Percentiles rank a stretch among this genome's conserved stretches.
phyloP scores from a whole-genome alignment of 2,329 filamentous ascomycete species.

The Pseudogymnoascus verrucosus region DNA sequence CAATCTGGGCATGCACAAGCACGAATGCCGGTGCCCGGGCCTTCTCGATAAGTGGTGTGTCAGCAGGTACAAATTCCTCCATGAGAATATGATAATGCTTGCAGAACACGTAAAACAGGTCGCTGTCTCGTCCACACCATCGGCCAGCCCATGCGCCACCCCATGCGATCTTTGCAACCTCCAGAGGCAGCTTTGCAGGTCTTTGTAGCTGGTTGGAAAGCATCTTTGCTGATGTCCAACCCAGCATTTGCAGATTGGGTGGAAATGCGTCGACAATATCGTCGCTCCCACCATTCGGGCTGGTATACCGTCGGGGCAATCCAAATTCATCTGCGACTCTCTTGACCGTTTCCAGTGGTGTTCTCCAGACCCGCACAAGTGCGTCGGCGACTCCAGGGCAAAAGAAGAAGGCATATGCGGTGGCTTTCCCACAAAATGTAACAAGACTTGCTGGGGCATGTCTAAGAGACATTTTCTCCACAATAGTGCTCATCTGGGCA shows the following conservation, averaged over 20 bases:
- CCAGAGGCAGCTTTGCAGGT: conserved; percentile 48
- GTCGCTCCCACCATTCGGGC: conserved; percentile 19
- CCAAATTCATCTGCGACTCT: conserved; percentile 54
- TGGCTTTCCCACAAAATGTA: conserved; percentile 64
- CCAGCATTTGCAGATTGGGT: conserved; percentile 47
- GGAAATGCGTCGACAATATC: conserved; percentile 31
- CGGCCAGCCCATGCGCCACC: conserved; percentile 60
- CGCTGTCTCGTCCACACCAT: conserved; percentile 66
- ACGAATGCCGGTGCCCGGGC: conserved; percentile 55
- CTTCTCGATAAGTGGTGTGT: conserved; percentile 45
- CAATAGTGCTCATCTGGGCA: conserved; percentile 62
- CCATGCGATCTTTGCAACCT: conserved; percentile 56
- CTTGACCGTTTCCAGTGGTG: conserved; percentile 49
- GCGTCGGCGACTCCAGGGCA: conserved; percentile 64
- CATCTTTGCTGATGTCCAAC: conserved; percentile 50
- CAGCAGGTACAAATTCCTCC: conserved; percentile 46
- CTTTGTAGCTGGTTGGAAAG: conserved; percentile 46
- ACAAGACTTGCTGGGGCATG: conserved; percentile 49
- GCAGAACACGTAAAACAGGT: conserved; percentile 65
- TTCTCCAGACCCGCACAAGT: conserved; percentile 57
- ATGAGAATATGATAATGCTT: conserved; percentile 63
- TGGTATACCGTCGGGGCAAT: conserved; percentile 42
- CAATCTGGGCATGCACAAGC: conserved; percentile 59
- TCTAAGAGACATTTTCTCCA: conserved; percentile 64
- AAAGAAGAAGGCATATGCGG: conserved; percentile 67